Base-by-base conservation (phyloP, 2,329 filamentous ascomycete species). In the Xylariomycetidae sp. region DNA sequence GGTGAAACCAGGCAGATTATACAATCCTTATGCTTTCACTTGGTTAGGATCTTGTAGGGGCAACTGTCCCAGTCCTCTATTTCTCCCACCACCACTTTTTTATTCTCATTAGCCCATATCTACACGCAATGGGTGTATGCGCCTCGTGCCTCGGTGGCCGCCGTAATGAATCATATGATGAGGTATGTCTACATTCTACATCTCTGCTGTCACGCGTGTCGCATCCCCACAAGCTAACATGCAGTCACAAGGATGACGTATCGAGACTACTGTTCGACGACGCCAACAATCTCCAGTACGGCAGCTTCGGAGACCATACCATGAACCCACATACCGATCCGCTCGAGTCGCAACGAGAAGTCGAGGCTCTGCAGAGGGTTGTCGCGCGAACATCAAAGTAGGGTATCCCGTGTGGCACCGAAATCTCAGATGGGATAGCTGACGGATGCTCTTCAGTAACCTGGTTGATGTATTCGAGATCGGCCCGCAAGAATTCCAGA, bases 391-490 rank as follows among this genome's bases (percentile, higher is more conserved):
- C 78, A 30, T 80, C 78, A 30, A 76, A 80, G 78, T 82, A 65
- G 43, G 68, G 51, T 29, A 27, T 28, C 30, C 23, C 16, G 26
- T 35, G 30, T 31, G 17, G 28, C 25, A 27, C 7, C 16, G 14
- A 18, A 17, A 26, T 25, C 25, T 26, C 26, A 23, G 11, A 15
- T 8, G 15, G 16, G 40, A 37, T 45, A 41, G 55, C 54, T 27
- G 56, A 49, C 25, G n/a, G 17, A n/a, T n/a, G 19, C 33, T 33
- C 29, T 41, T 31, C 50, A 82, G 78, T 49, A 80, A 81, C 49
- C 74, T 82, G 61, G 77, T 82, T 40, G 78, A 82, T 51, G 75
- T 82, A 29, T 82, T 81, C 58, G 77, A 81, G 42, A 78, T 80
- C 50, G 69, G 72, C 22, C 74, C 75, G 15, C 69, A 72, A 37